Base-by-base conservation (phyloP, 1,284 basidiomycete genomes). In the Ganoderma boninense region DNA sequence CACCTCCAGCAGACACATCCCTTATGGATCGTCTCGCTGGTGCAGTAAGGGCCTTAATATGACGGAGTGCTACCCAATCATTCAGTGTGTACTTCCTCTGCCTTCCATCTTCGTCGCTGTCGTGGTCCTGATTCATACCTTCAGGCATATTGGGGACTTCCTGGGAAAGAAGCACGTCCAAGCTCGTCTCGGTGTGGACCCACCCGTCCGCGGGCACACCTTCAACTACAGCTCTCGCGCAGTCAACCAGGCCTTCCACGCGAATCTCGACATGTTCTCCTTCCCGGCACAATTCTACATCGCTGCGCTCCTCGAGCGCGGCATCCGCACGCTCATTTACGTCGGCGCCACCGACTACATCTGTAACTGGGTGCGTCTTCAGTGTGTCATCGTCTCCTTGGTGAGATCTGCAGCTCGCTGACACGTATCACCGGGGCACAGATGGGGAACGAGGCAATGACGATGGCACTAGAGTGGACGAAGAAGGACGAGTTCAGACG, bases 321-420 rank as follows among this genome's bases (percentile, higher is more conserved):
- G 89, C 1, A 83, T 97, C 43, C 83, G 87, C 5, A 89, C 92
- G 3, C 85, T 97, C 32, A 88, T 95, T 69, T 95, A 94, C 73
- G 92, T 90, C 4, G 93, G 93, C 2, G 86, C 85, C 10, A 88
- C 89, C 69, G 93, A 95, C 78, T 92, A 85, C 83, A 89, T 92
- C 69, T 94, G 92, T 77, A 95, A 94, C 80, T 91, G 90, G 86
- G 81, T 94, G 61, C 59, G 72, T 70, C 14, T 38, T 7, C n/a
- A n/a, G n/a, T 38, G 20, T 32, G 29, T 4, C 29, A 32, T 32
- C 2, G 29, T 32, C 29, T 32, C 38, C 38, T 38, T 38, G 38
- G 54, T 57, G 54, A 16, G 29, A 57, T 20, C 20, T 0, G 32
- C 4, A 16, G 18, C 13, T 29, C 5, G 54, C 54, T 57, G 29